phyloP scores from a whole-genome alignment of 352 stramenopile species.

The Pythium aquatile region DNA sequence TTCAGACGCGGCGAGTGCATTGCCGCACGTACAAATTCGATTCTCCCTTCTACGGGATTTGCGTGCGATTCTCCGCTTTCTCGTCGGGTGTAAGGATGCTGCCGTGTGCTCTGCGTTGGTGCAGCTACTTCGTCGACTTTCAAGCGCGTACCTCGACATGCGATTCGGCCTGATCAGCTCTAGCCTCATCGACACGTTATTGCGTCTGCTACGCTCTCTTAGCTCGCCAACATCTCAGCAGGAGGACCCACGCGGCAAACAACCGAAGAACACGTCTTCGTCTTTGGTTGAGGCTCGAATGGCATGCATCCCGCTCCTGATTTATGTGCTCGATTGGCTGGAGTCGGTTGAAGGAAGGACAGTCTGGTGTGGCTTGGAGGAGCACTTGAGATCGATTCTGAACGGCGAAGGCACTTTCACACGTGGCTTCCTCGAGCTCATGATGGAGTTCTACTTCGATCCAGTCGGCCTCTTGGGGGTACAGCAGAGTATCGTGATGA shows the following conservation, averaged over 20 bases:
- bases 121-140: slow-evolving; percentile 52
- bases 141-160: slow-evolving; percentile 71
- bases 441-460: slow-evolving; percentile 87
- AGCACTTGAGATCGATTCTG: slow-evolving; percentile 66
- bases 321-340: slow-evolving; percentile 78
- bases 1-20: slow-evolving; percentile 25
- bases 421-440: slow-evolving; percentile 69
- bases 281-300: slow-evolving; percentile 35
- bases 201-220: slow-evolving; percentile 48
- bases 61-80: slow-evolving; percentile 56
- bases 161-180: slow-evolving; percentile 74
- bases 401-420: slow-evolving; percentile 74
- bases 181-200: slow-evolving; percentile 68
- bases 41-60: slow-evolving; percentile 75
- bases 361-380: slow-evolving; percentile 82
- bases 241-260: not conserved
- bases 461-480: slow-evolving; percentile 52
- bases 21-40: slow-evolving; percentile 57
- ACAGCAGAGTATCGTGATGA: slow-evolving; percentile 84
- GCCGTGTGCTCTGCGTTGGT: slow-evolving; percentile 53
- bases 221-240: slow-evolving; percentile 7
- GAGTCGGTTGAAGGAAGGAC: slow-evolving; percentile 80
- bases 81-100: slow-evolving; percentile 56
- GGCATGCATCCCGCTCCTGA: slow-evolving; percentile 61
- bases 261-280: not conserved